phyloP scores from a whole-genome alignment of 2,329 filamentous ascomycete genomes.

The Pestalotiopsis sp. region DNA sequence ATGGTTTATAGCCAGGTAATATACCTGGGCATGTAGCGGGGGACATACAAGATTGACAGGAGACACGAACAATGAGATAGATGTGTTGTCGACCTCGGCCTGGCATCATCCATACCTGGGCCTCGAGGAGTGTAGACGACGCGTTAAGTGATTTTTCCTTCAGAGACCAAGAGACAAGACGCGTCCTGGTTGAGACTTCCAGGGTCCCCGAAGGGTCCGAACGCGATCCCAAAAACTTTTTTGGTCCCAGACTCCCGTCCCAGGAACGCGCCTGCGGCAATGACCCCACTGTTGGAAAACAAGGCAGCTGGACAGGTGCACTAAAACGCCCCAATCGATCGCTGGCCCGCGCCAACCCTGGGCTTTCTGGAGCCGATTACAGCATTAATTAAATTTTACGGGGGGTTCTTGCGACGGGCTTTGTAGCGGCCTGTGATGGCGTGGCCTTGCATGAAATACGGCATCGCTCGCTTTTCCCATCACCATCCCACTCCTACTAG shows the following conservation, averaged over 20 bases:
- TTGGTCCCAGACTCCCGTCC: neutral
- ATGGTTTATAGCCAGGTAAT: neutral
- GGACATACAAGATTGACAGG: neutral
- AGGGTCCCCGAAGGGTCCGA: neutral
- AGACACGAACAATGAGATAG: too few relatives aligned
- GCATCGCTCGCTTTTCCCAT: too few relatives aligned
- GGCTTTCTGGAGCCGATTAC: neutral
- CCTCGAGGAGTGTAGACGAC: too few relatives aligned
- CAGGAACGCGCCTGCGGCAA: neutral
- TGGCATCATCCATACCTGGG: too few relatives aligned
- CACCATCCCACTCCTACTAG: too few relatives aligned
- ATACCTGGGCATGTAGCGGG: neutral
- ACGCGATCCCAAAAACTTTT: neutral
- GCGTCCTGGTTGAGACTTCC: neutral
- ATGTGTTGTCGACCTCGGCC: too few relatives aligned
- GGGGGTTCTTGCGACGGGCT: neutral
- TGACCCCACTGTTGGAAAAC: neutral
- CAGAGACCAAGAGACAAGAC: neutral
- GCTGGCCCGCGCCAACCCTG: neutral
- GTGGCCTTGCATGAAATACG: neutral
- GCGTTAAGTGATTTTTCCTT: neutral
- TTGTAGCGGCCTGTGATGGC: neutral
- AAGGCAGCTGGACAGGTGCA: neutral
- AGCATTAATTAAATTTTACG: neutral
- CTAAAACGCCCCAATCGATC: neutral